Percentiles rank a stretch among this genome's conserved stretches.
Conservation (phyloP, 1,139 yeast genomes). For the Hansenula lynferdii region DNA sequence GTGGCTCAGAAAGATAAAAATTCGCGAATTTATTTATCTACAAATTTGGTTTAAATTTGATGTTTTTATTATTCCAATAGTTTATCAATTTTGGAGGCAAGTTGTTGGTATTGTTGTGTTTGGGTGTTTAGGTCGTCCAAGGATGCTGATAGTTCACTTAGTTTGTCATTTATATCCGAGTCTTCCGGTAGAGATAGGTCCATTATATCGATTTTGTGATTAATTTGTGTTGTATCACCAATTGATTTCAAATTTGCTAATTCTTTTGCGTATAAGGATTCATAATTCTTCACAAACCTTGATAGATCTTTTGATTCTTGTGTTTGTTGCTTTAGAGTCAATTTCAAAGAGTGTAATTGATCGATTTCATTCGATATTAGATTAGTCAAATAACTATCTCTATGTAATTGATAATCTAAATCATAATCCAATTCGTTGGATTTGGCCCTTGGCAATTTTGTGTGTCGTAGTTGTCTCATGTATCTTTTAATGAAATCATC, state of each 20-base stretch:
- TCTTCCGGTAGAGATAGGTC: too few species aligned
- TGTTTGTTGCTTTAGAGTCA: constrained; percentile 7
- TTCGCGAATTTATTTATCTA: background rate
- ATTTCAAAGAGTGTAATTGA: constrained; percentile 10
- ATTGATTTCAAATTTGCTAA: constrained; percentile 6
- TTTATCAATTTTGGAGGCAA: too few species aligned
- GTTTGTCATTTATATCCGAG: too few species aligned
- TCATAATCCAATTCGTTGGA: constrained; percentile 13
- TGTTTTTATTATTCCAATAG: too few species aligned
- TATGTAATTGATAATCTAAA: constrained; percentile 15
- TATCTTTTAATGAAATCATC: constrained; percentile 11
- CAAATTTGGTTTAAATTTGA: too few species aligned
- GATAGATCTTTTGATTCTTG: constrained; percentile 6
- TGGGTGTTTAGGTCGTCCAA: too few species aligned
- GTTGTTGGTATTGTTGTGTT: too few species aligned
- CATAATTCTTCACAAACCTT: constrained; percentile 8
- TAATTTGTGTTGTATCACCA: background rate
- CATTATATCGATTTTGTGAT: background rate
- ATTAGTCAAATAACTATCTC: constrained; percentile 12
- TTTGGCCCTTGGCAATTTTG: constrained; percentile 12
- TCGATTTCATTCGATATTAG: constrained; percentile 15
- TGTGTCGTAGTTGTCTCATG: background rate
- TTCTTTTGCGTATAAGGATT: constrained; percentile 8
- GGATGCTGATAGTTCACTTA: too few species aligned
- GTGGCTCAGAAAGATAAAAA: too few species aligned